Evolutionary conservation across 768 basidiomycete species (phyloP).

Genomic region (Mrakia frigida): DNA sequence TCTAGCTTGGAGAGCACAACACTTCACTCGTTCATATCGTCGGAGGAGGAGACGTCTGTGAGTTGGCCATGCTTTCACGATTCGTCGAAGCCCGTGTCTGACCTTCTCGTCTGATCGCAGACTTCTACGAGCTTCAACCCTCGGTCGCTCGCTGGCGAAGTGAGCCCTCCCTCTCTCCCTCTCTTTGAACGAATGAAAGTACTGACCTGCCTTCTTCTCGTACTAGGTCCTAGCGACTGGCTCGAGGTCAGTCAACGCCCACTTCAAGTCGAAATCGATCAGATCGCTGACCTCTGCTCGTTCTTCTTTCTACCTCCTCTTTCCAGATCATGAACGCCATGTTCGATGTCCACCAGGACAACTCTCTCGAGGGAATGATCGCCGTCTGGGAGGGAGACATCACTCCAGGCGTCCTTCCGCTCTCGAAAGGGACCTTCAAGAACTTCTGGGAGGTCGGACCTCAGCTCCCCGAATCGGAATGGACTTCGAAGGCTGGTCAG

Average conservation of each 20-base stretch:
- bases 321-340: background rate
- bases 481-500: background rate
- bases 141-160: background rate
- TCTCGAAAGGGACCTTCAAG: background rate
- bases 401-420: background rate
- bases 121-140: conserved; percentile 1
- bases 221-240: background rate
- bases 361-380: background rate
- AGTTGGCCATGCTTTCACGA: background rate
- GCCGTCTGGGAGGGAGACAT: background rate
- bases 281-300: no score
- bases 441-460: conserved; percentile 10
- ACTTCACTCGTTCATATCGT: background rate
- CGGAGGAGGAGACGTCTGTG: background rate
- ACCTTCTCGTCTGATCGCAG: background rate
- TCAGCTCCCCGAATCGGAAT: background rate
- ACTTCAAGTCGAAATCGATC: no score
- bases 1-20: conserved; percentile 5
- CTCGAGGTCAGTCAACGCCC: background rate
- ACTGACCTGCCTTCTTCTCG: background rate
- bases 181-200: background rate
- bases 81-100: background rate
- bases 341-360: background rate
- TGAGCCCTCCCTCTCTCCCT: background rate
- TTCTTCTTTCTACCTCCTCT: no score